Base-by-base conservation (phyloP, 1,139 yeast genomes). In the Taphrina communis region DNA sequence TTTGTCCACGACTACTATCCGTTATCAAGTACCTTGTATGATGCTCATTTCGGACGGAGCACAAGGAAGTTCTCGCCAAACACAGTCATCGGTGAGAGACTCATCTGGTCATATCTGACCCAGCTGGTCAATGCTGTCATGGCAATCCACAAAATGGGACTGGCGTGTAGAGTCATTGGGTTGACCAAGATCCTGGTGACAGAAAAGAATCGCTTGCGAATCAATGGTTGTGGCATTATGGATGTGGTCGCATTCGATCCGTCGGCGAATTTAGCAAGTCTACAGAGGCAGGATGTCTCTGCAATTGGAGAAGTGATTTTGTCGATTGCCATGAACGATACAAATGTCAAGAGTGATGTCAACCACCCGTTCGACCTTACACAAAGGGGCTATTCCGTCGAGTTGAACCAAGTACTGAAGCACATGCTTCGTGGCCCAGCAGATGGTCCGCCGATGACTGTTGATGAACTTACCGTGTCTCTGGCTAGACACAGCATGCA, bases 101-200 rank as follows among this genome's bases (percentile, higher is more conserved):
- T 85, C 25, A 78, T 94, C 67, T 93, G 97, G 97, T 79, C 80
- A 46, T 90, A 90, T 75, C 78, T 89, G 68, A 82, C 87, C 35
- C 98, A 94, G 78, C 78, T 94, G 42, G 81, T 88, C 8, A 84
- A 85, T 73, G 97, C 92, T 0, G 76, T 92, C 56, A 78, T 81
- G 21, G 82, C 84, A 2, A 83, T 89, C 12, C 98, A 93, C 78
- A 81, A 81, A 2, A 80, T 81, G 21, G 85, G 84, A 0, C 80
- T 93, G 63, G 85, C 88, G 0, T 88, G 90, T 0, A 84, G 95
- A 65, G 79, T 85, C 0, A 75, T 90, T 19, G 86, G 88, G 71
- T 82, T 88, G 70, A 83, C 87, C 61, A 90, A 90, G 74, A 84
- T 94, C 46, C 83, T 94, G 53, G 84, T 90, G 3, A 89, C 96